Evolutionary conservation across 805 yeast genomes (phyloP), one percentile per base, ranked within the genome.

Genomic region (Dipodascus geniculatus): DNA sequence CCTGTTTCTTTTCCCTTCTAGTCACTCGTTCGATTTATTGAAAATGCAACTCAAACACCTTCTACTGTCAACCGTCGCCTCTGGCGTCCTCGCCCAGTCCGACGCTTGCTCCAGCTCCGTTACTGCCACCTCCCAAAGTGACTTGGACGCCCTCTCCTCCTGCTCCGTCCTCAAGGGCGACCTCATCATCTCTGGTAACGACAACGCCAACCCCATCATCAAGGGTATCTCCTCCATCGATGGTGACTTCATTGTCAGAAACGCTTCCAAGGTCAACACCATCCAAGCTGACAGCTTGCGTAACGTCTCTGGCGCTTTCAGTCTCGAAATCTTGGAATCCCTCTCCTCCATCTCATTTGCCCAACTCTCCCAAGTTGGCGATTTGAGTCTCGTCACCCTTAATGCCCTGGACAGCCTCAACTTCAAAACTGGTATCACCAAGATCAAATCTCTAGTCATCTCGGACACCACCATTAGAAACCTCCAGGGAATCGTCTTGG

Each of bases 81-180:
- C 24, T 50, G 44, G 17, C 48, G 28, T 20, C 31, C 16, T 33
- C 20, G 47, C 52, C 14, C 48, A 49, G 14, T 48, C 53, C 49
- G 19, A 14, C 47, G 31, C 24, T 48, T 31, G 50, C 49, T 28
- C 19, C 20, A 31, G 47, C 23, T 23, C 52, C 19, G 54, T 33
- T 33, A 33, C 16, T 8, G 54, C 44, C 23, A 22, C 31, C 49
- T 22, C 49, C n/a, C 49, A 47, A 16, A 22, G 28, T n/a, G 90
- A 88, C 62, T 80, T 91, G 66, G 95, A 88, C 64, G 65, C 69
- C 24, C 78, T 85, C 53, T 70, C 87, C 52, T 75, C 81, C 50
- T 93, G 99, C 80, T 70, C 78, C 42, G 85, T 88, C 58, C 76
- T 93, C 61, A 78, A 79, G 59, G 98, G 96, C 77, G 83, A 83